These are phyloP conservation scores for Litsea cubeba DNA, from an alignment of 164 flowering plant species.

Conservation along the genomic window DNA sequence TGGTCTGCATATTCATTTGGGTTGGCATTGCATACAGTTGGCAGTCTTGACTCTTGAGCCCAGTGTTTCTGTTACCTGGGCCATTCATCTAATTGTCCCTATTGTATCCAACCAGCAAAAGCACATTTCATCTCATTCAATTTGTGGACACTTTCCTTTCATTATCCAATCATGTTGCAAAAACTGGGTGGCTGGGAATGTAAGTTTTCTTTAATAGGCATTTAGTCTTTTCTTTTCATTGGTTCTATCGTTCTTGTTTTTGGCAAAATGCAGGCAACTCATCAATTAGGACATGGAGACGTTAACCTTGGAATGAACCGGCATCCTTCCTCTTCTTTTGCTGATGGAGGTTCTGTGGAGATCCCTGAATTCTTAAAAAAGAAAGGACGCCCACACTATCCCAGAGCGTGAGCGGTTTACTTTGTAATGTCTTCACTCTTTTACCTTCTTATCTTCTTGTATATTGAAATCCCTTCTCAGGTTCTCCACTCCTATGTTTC, in stretches of 20 bases:
- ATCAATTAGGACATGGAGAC: conserved; percentile 48
- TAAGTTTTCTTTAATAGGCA: neutral
- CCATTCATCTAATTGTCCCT: neutral
- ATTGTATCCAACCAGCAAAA: neutral
- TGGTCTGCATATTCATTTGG: neutral
- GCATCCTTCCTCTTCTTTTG: conserved; percentile 48
- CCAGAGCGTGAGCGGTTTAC: conserved; percentile 46
- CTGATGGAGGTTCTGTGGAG: conserved; percentile 62
- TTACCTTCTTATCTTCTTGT: neutral
- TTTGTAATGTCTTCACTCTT: neutral
- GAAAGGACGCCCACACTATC: conserved; percentile 90
- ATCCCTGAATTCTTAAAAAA: conserved; percentile 92
- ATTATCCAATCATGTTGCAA: neutral
- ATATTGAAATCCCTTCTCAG: neutral
- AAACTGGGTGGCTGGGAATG: neutral
- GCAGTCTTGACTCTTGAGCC: neutral
- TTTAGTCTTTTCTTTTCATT: neutral
- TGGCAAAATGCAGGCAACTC: conserved; percentile 36
- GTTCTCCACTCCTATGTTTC: neutral
- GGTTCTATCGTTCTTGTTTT: neutral
- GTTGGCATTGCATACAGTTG: neutral
- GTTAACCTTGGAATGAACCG: conserved; percentile 41
- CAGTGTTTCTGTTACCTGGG: neutral
- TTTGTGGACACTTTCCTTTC: neutral
- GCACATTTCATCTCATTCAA: neutral